Conservation (phyloP, 1,284 basidiomycete genomes). For the Cerrena zonata region DNA sequence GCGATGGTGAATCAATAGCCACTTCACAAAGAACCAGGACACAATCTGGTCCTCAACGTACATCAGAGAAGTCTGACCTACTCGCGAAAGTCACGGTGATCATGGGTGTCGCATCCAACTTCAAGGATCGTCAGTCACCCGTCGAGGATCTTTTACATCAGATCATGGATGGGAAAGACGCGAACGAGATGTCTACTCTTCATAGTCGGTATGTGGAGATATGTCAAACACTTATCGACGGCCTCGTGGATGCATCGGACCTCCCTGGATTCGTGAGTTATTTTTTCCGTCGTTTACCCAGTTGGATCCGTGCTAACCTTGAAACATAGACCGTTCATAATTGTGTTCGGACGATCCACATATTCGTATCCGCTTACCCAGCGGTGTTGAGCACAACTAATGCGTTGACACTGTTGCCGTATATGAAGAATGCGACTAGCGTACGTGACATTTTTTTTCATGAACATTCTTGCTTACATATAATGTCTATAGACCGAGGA, state of each 20-base stretch:
- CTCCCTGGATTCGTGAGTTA: constrained; percentile 68
- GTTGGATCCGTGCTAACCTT: background rate
- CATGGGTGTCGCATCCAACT: constrained; percentile 77
- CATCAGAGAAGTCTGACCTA: constrained; percentile 46
- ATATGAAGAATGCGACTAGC: constrained; percentile 74
- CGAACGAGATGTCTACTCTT: constrained; percentile 43
- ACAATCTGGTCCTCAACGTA: constrained; percentile 21
- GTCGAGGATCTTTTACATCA: constrained; percentile 81
- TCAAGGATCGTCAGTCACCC: constrained; percentile 77
- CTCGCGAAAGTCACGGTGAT: constrained; percentile 69
- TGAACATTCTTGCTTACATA: constrained; percentile 7
- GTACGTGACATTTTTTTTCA: constrained; percentile 35
- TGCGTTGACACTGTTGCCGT: constrained; percentile 79
- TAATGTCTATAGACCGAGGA: constrained; percentile 64
- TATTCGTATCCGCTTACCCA: constrained; percentile 77
- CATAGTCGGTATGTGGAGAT: constrained; percentile 68
- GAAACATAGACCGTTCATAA: constrained; percentile 63
- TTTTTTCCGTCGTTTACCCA: background rate
- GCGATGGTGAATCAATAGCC: constrained; percentile 29
- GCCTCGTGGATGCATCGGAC: constrained; percentile 79
- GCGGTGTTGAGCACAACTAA: constrained; percentile 74
- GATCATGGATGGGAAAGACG: constrained; percentile 63
- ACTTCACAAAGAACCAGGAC: constrained; percentile 31
- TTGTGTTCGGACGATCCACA: constrained; percentile 78
- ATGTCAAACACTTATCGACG: constrained; percentile 80